Conservation (phyloP, 345 rosid genomes). For the Cardamine resedifolia region DNA sequence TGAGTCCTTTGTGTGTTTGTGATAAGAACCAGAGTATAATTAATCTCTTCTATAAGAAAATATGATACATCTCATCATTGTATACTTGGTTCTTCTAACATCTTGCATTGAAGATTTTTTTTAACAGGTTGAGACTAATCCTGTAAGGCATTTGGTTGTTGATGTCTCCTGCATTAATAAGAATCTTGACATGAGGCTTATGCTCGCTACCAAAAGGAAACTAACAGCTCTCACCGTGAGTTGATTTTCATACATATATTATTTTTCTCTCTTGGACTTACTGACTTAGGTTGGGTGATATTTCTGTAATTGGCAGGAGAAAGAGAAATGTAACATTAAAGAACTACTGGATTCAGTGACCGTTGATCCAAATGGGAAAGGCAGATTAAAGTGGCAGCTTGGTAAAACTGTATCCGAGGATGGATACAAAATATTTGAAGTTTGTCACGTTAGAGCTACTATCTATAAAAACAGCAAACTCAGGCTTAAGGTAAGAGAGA, state of each 20-base stretch:
- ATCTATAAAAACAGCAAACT: conserved; percentile 43
- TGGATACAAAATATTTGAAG: conserved; percentile 48
- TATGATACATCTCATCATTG: background rate
- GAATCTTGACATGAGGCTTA: conserved; percentile 68
- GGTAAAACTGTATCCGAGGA: conserved; percentile 45
- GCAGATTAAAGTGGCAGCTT: conserved; percentile 67
- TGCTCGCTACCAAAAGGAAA: conserved; percentile 51
- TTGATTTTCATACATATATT: background rate
- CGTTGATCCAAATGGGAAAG: conserved; percentile 58
- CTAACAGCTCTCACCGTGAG: conserved; percentile 46
- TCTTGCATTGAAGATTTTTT: conserved; percentile 12
- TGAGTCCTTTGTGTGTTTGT: background rate
- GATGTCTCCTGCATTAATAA: conserved; percentile 64
- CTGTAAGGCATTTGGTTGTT: conserved; percentile 49
- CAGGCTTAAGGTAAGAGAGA: conserved; percentile 53
- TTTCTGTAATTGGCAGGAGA: conserved; percentile 46
- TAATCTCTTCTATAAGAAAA: background rate
- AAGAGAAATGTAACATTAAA: conserved; percentile 48
- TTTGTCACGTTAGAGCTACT: conserved; percentile 46
- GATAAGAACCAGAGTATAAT: background rate
- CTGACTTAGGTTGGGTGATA: background rate
- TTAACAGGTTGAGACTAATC: conserved; percentile 52
- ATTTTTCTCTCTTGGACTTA: background rate
- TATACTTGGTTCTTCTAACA: background rate
- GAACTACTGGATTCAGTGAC: conserved; percentile 50